These are phyloP conservation scores for Pseudonitzschia multiseries DNA, from an alignment of 108 stramenopile species.

Conservation along the genomic window DNA sequence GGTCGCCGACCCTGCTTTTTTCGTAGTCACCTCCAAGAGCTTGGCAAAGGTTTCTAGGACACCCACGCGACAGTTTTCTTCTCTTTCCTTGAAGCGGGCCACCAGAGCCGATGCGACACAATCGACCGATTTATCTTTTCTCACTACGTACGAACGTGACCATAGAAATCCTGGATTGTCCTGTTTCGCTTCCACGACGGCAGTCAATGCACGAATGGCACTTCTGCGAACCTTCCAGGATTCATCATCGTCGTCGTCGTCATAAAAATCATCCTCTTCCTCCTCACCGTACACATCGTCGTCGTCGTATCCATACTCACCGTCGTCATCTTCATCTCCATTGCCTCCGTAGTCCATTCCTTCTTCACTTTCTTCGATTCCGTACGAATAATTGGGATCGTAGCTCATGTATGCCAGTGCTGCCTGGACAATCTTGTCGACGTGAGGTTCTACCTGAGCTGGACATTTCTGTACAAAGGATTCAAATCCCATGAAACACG, in stretches of 20 bases:
- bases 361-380: constrained; percentile 81
- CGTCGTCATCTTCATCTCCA: constrained; percentile 66
- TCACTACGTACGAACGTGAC: constrained; percentile 58
- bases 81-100: constrained; percentile 93
- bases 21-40: constrained; percentile 72
- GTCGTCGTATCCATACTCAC: constrained; percentile 71
- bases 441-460: constrained; percentile 87
- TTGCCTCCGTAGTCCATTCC: constrained; percentile 46
- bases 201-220: constrained; percentile 75
- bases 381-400: constrained; percentile 98
- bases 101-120: constrained; percentile 78
- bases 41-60: constrained; percentile 85
- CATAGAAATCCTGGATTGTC: constrained; percentile 75
- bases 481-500: constrained; percentile 95
- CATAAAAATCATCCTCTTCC: constrained; percentile 75
- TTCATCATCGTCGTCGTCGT: constrained; percentile 93
- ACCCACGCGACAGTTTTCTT: constrained; percentile 97
- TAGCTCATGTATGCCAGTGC: constrained; percentile 89
- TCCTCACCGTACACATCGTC: constrained; percentile 72
- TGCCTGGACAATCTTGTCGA: constrained; percentile 73
- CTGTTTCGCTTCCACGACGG: constrained; percentile 65
- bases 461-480: constrained; percentile 94
- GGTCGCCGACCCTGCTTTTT: constrained; percentile 31
- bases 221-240: constrained; percentile 95
- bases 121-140: constrained; percentile 50